Evolutionary conservation across 1,139 yeast species (phyloP).

Genomic region (Arxiozyma heterogenica): DNA sequence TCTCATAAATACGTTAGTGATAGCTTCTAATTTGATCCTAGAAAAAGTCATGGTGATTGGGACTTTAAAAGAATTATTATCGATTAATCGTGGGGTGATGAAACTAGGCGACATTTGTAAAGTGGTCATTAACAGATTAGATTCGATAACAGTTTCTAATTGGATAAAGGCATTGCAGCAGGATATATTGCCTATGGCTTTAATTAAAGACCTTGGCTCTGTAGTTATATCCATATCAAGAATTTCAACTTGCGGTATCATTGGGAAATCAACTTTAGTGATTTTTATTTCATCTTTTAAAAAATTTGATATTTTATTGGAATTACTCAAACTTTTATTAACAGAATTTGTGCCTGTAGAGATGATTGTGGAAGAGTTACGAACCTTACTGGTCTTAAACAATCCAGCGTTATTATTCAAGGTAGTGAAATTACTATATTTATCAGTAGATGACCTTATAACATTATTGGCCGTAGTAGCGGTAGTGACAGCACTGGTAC

Average conservation of each 20-base stretch:
- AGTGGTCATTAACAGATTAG: constrained; percentile 26
- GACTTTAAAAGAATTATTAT: constrained; percentile 29
- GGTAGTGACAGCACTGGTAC: neutral
- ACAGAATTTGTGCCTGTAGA: neutral
- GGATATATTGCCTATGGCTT: constrained; percentile 28
- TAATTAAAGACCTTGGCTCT: constrained; percentile 25
- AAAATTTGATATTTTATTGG: constrained; percentile 10
- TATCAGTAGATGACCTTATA: neutral
- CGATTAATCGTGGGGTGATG: constrained; percentile 27
- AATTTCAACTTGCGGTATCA: constrained; percentile 28
- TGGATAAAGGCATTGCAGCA: constrained; percentile 27
- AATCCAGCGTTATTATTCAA: neutral
- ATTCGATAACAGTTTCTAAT: constrained; percentile 29
- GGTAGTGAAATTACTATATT: too few species aligned
- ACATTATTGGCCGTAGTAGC: neutral
- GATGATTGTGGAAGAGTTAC: neutral
- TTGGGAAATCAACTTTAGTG: constrained; percentile 25
- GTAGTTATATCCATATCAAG: constrained; percentile 26
- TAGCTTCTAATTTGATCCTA: constrained; percentile 28
- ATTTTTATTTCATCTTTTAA: constrained; percentile 28
- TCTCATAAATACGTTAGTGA: constrained; percentile 28
- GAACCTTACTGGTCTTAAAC: neutral
- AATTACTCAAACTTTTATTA: neutral
- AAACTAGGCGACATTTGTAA: constrained; percentile 25
- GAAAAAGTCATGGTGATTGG: constrained; percentile 31